These are phyloP conservation scores for sunflower (Helianthus annuus) DNA, from an alignment of 129 eudicot genomes.

Conservation along the genomic window HanXRQr2.0-SUNRISE NC_035434.2:155919889-155920388, in stretches of 20 bases:
- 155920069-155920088: not conserved
- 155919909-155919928: no score
- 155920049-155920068: slow-evolving; percentile 6
- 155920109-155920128: not conserved
- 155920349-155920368: slow-evolving; percentile 52
- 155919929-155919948: not conserved
- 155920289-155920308: slow-evolving; percentile 65
- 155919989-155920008: slow-evolving; percentile 24
- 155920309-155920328: slow-evolving; percentile 70
- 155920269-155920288: slow-evolving; percentile 53
- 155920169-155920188: not conserved
- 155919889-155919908: no score
- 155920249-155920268: slow-evolving; percentile 61
- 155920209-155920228: slow-evolving; percentile 42
- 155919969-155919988: slow-evolving; percentile 13
- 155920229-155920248: slow-evolving; percentile 55
- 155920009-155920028: slow-evolving; percentile 18
- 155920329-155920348: slow-evolving; percentile 54
- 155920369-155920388: slow-evolving; percentile 70
- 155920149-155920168: not conserved
- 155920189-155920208: slow-evolving; percentile 7
- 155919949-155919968: not conserved
- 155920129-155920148: not conserved
- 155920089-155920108: not conserved
- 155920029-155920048: slow-evolving; percentile 1